phyloP scores from a whole-genome alignment of 352 stramenopile species.

The Globisporangium ultimum region DNA sequence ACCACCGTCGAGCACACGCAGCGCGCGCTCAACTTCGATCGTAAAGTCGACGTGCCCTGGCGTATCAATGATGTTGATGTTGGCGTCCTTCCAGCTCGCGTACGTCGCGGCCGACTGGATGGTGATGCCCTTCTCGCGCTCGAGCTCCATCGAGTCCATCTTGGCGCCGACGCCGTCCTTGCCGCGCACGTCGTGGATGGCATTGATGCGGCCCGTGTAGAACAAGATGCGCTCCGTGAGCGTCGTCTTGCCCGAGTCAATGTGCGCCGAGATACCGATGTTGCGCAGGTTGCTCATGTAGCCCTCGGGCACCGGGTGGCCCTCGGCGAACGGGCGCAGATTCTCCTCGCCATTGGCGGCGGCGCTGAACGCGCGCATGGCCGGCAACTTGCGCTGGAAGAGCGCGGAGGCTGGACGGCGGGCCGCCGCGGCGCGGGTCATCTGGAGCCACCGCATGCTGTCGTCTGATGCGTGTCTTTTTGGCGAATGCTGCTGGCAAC shows the following conservation, averaged over 20 bases:
- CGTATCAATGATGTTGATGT: conserved; percentile 99
- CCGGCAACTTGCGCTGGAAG: conserved; percentile 16
- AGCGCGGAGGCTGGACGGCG: conserved; percentile 24
- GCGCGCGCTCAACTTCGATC: conserved; percentile 96
- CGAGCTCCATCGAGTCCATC: conserved; percentile 99
- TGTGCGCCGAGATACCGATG: conserved; percentile 96
- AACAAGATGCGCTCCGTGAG: conserved; percentile 99
- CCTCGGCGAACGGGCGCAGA: conserved; percentile 41
- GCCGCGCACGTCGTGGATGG: conserved; percentile 94
- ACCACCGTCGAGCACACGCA: conserved; percentile 98
- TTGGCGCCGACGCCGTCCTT: conserved; percentile 99
- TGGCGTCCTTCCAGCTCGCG: conserved; percentile 93
- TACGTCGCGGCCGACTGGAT: conserved; percentile 99
- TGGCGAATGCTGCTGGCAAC: neutral
- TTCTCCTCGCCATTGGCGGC: conserved; percentile 2
- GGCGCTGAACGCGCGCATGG: conserved; percentile 26
- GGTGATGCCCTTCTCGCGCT: conserved; percentile 99
- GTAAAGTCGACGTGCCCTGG: conserved; percentile 99
- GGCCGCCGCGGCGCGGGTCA: conserved; percentile 37
- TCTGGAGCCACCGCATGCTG: conserved; percentile 56
- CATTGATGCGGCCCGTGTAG: conserved; percentile 98
- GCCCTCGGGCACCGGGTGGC: conserved; percentile 44
- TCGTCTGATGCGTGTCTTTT: conserved; percentile 2
- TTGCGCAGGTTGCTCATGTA: conserved; percentile 90
- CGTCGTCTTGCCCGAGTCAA: conserved; percentile 99